These are phyloP conservation scores for Exophiala dermatitidis DNA, from an alignment of 2,329 filamentous ascomycete genomes.

Conservation along the genomic window DNA sequence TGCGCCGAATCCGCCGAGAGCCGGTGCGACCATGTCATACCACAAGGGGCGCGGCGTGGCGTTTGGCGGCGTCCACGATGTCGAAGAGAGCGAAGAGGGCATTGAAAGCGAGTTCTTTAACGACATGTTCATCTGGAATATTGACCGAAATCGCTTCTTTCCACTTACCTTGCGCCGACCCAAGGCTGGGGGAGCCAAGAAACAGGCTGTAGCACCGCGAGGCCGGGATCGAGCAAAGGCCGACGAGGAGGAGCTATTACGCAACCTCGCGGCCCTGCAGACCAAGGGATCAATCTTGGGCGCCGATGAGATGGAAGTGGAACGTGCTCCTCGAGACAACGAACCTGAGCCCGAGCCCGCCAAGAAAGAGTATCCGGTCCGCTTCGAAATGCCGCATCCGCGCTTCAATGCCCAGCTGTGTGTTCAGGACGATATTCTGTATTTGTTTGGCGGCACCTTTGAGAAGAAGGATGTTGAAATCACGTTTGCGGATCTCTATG, in stretches of 20 bases:
- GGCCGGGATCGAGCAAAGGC: conserved; percentile 67
- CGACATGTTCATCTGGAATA: conserved; percentile 82
- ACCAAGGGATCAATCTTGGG: conserved; percentile 60
- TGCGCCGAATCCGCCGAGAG: conserved; percentile 70
- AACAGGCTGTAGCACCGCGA: conserved; percentile 36
- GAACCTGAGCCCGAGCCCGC: conserved; percentile 45
- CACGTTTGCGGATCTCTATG: conserved; percentile 91
- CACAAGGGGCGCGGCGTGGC: conserved; percentile 89
- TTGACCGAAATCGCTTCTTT: conserved; percentile 93
- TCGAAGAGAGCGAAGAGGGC: conserved; percentile 83
- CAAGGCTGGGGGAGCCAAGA: conserved; percentile 54
- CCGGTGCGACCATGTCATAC: conserved; percentile 86
- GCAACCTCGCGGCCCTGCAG: conserved; percentile 78
- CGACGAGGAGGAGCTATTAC: conserved; percentile 82
- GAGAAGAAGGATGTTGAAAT: conserved; percentile 93
- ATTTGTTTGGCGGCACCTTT: conserved; percentile 90
- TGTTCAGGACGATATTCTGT: conserved; percentile 85
- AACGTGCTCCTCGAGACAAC: conserved; percentile 46
- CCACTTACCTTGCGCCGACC: conserved; percentile 69
- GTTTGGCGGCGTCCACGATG: conserved; percentile 91
- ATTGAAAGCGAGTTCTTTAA: conserved; percentile 99
- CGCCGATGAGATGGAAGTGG: conserved; percentile 42
- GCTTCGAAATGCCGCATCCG: conserved; percentile 77
- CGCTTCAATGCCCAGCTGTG: conserved; percentile 87
- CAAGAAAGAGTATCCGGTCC: conserved; percentile 53